Evolutionary conservation across 2,329 filamentous ascomycete genomes (phyloP).

Genomic region (Hortaea werneckii): DNA sequence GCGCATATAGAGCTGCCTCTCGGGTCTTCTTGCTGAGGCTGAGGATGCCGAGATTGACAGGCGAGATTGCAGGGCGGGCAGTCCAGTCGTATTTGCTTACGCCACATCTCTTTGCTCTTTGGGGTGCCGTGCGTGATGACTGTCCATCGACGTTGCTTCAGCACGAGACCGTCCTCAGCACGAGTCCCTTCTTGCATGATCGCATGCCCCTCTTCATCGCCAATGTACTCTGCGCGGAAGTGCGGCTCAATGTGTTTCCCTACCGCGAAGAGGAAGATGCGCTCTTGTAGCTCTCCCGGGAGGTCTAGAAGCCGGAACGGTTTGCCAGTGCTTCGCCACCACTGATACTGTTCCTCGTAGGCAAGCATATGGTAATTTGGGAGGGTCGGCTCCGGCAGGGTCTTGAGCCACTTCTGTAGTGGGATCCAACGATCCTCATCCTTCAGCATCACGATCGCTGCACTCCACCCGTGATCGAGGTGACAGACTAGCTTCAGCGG

Average conservation of each 20-base stretch:
- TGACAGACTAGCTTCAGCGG: conserved; percentile 5
- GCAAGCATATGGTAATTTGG: background rate
- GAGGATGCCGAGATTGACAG: conserved; percentile 3
- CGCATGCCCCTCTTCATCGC: background rate
- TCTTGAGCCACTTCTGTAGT: background rate
- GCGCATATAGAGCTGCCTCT: background rate
- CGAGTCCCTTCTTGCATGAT: background rate
- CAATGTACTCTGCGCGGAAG: background rate
- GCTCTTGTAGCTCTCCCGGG: background rate
- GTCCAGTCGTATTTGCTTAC: background rate
- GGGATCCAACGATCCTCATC: conserved; percentile 1
- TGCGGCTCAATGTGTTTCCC: conserved; percentile 3
- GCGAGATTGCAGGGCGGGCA: background rate
- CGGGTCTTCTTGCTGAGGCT: conserved; percentile 4
- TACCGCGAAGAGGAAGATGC: conserved; percentile 3
- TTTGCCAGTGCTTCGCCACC: background rate
- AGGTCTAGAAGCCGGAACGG: conserved; percentile 1
- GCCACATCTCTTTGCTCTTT: background rate
- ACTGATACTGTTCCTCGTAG: background rate
- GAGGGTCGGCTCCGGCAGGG: conserved; percentile 1
- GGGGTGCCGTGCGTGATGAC: background rate
- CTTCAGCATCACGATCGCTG: conserved; percentile 1
- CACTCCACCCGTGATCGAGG: background rate
- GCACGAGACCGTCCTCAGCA: too few relatives aligned
- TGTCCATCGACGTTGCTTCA: too few relatives aligned